Evolutionary conservation across 2,329 filamentous ascomycete genomes (phyloP).

Genomic region (Ambrosiella beaveri): DNA sequence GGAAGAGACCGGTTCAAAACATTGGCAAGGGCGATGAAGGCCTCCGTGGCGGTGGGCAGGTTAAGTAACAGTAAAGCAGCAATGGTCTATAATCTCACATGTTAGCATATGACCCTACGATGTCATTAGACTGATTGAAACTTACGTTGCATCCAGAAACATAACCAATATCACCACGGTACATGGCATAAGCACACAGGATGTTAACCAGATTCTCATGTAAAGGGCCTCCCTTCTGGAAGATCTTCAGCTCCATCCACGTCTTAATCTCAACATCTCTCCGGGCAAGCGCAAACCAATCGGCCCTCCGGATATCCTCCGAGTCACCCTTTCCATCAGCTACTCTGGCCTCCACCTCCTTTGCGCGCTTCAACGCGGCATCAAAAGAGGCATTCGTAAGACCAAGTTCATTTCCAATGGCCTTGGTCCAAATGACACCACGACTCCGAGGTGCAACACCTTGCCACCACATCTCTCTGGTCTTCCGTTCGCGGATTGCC

Average conservation of each 20-base stretch:
- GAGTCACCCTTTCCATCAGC: conserved; percentile 31
- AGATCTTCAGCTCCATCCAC: conserved; percentile 58
- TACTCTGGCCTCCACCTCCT: conserved; percentile 41
- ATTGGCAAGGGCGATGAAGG: conserved; percentile 60
- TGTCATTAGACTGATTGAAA: conserved; percentile 14
- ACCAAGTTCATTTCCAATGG: conserved; percentile 57
- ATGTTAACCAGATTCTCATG: conserved; percentile 54
- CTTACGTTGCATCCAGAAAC: conserved; percentile 57
- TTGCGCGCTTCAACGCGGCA: conserved; percentile 51
- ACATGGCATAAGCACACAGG: conserved; percentile 64
- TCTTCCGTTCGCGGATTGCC: conserved; percentile 50
- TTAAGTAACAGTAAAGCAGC: conserved; percentile 59
- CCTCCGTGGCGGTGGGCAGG: conserved; percentile 41
- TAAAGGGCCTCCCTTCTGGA: conserved; percentile 47
- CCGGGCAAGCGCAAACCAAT: conserved; percentile 47
- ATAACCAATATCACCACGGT: conserved; percentile 66
- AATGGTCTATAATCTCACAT: conserved; percentile 35
- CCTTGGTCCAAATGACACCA: conserved; percentile 50
- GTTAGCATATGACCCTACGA: conserved; percentile 14
- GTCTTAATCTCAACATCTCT: conserved; percentile 46
- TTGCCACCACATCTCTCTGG: conserved; percentile 67
- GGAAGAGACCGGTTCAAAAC: conserved; percentile 59
- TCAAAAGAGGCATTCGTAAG: conserved; percentile 50
- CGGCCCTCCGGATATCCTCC: conserved; percentile 37
- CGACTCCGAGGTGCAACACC: conserved; percentile 56